phyloP scores from a whole-genome alignment of 2,329 filamentous ascomycete genomes.

The Aspergillus sojae region DNA sequence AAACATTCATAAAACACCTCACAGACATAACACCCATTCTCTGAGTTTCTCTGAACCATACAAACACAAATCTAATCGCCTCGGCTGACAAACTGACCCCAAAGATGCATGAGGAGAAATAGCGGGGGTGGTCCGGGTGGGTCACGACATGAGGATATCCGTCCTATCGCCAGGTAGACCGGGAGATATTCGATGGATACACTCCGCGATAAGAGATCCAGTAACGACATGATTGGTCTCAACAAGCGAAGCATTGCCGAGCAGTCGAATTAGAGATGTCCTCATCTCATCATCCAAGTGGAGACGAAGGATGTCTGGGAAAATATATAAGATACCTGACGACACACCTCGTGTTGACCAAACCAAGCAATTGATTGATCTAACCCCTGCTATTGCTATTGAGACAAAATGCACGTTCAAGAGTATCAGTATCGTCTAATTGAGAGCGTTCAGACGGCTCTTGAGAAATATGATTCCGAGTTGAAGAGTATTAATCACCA shows the following conservation, averaged over 20 bases:
- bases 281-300: not conserved
- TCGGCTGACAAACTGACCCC: not conserved
- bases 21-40: no score
- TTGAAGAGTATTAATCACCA: slow-evolving; percentile 29
- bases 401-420: slow-evolving; percentile 25
- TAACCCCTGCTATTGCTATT: no score
- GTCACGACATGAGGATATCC: not conserved
- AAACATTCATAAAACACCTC: no score
- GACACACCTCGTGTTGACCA: no score
- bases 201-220: not conserved
- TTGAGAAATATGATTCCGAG: slow-evolving; percentile 25
- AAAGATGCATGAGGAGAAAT: not conserved
- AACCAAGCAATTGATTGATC: no score
- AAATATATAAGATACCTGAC: not conserved
- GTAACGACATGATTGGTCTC: not conserved
- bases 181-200: not conserved
- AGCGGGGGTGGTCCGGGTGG: not conserved
- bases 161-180: not conserved
- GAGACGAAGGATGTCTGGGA: not conserved
- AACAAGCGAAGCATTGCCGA: not conserved
- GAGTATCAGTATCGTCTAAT: slow-evolving; percentile 28
- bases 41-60: no score
- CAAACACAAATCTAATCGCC: no score
- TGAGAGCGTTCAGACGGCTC: slow-evolving; percentile 25
- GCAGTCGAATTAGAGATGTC: not conserved